These are phyloP conservation scores for Trypanosoma brucei DNA, from an alignment of 208 protist species.

Conservation along the genomic window DNA sequence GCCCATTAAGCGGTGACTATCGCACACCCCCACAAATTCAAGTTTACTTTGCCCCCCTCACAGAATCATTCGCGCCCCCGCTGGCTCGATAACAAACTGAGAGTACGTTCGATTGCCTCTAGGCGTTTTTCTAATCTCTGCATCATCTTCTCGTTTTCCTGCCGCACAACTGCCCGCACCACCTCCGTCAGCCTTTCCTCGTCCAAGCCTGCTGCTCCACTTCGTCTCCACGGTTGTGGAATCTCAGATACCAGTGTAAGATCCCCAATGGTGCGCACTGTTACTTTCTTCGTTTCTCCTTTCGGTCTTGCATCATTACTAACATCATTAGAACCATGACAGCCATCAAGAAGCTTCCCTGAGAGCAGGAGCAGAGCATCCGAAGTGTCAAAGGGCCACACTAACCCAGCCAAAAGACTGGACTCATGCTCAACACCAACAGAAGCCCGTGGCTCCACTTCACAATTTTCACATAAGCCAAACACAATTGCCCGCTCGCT, in stretches of 20 bases:
- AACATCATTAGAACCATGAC: neutral
- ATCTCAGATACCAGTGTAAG: slow-evolving; percentile 8
- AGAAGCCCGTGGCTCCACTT: slow-evolving; percentile 8
- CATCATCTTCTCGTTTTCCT: slow-evolving; percentile 19
- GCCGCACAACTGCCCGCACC: slow-evolving; percentile 20
- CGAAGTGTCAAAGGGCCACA: neutral
- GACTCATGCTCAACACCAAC: neutral
- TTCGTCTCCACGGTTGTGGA: slow-evolving; percentile 1
- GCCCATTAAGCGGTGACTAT: too few relatives aligned
- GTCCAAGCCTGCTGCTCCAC: neutral
- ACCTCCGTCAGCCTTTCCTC: slow-evolving; percentile 4
- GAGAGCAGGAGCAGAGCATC: slow-evolving; percentile 11
- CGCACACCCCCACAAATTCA: too few relatives aligned
- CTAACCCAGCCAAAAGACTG: slow-evolving; percentile 6
- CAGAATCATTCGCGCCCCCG: neutral
- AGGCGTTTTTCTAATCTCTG: slow-evolving; percentile 20
- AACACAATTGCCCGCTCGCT: slow-evolving; percentile 12
- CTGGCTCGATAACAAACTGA: slow-evolving; percentile 6
- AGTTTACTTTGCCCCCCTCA: too few relatives aligned
- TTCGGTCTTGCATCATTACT: neutral
- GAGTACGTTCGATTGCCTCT: slow-evolving; percentile 14
- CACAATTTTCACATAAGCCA: neutral
- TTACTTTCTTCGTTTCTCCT: neutral
- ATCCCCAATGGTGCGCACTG: slow-evolving; percentile 4
- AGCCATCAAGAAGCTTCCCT: slow-evolving; percentile 1